Base-by-base conservation (phyloP, 176 grass and related monocot genomes). In the Juncus inflexus region DNA sequence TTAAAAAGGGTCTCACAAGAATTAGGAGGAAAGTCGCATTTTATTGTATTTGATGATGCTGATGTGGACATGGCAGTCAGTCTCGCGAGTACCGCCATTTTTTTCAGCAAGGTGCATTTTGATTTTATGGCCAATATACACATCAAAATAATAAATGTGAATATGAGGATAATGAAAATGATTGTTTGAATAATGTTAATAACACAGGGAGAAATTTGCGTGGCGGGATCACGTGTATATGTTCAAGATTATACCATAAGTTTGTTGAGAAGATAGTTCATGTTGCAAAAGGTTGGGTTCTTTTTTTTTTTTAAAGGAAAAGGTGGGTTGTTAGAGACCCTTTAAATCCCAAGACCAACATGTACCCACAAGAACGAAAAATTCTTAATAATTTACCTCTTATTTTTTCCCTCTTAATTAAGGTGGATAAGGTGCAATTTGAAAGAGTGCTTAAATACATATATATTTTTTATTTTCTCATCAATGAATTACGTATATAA, bases 191-290 rank as follows among this genome's bases (percentile, higher is more conserved):
- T n/a, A n/a, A n/a, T n/a, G 6, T 41, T 19, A 58, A 35, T 70
- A 70, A 63, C 42, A 3, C 78, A 95, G 90, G 91, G 91, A 0
- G 91, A 96, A 64, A 83, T 90, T 55, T 96, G 91, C 2, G 91
- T 85, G 0, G 87, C 91, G 0, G 74, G 84, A 37, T 76, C 91
- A 0, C 81, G 91, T n/a, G 80, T 96, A 50, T 96, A 96, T 40
- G 91, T 96, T 15, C 91, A 96, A 80, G 84, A 42, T 90, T 96
- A 60, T 96, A 96, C 51, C 84, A 96, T 36, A 79, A 78, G 6
- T 90, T 96, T 52, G 79, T 90, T n/a, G 69, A 85, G 73, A 96
- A 90, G 62, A 61, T 85, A 4, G 45, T 59, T 10, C 73, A 77
- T 60, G 53, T 69, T 0, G 81, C 84, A 56, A 81, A 85, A 79